Base-by-base conservation (phyloP, 257 asterid genomes). In the Euphrasia confusa region DNA sequence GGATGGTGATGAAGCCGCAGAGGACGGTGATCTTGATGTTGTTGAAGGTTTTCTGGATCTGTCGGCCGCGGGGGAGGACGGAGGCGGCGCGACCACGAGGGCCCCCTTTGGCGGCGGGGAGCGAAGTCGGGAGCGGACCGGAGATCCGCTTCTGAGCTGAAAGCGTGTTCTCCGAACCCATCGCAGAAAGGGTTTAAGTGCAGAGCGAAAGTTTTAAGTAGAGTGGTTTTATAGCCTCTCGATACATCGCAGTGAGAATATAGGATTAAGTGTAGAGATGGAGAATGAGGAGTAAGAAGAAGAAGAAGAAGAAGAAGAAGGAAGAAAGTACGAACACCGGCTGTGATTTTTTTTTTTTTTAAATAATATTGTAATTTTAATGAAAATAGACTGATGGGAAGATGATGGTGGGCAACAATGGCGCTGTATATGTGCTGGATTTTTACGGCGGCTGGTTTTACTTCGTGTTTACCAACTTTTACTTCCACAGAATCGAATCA, bases 1-100 rank as follows among this genome's bases (percentile, higher is more conserved):
- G 83, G 64, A 87, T 83, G 10, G 97, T 90, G 63, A 90, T 88
- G 61, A 90, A 80, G 70, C 96, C 95, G 65, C 97, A 90, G 52
- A 90, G 80, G 18, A 90, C 48, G 0, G 97, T 90, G 73, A 90
- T 85, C 79, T 87, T 90, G 42, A 90, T 49, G 39, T 80, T 87
- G 87, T 85, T 90, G 72, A 83, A 85, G 1, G 93, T 85, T 42
- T 79, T 86, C 15, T 80, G 79, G 72, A 87, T 83, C 90, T 90
- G 95, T 49, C 87, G 69, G 28, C 94, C 84, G 11, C 91, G 87
- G 15, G 94, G 83, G 71, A 78, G 61, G 54, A 66, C 18, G 3
- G 90, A 59, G n/a, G 78, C 70, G 37, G 75, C 54, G 4, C 83
- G 82, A 45, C 79, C 75, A 3, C 86, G 77, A 0, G 56, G 83